These are phyloP conservation scores for Neofusicoccum ribis DNA, from an alignment of 2,329 filamentous ascomycete genomes.

Conservation along the genomic window DNA sequence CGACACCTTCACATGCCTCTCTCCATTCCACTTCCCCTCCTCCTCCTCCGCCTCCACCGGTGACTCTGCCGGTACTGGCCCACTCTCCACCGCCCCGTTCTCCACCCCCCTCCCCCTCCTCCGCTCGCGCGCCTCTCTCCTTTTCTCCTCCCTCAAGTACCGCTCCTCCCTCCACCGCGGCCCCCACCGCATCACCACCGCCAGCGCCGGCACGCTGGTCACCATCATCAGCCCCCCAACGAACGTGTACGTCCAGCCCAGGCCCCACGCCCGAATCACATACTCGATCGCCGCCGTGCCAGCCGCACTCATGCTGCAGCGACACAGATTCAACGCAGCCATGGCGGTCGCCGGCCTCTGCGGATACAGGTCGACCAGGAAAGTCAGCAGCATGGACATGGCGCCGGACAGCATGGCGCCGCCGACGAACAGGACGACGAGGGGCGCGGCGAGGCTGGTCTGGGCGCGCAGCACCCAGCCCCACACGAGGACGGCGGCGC, in stretches of 20 bases:
- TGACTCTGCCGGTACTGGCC: too few species aligned
- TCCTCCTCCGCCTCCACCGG: too few species aligned
- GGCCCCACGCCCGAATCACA: constrained; percentile 33
- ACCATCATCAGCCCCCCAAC: constrained; percentile 40
- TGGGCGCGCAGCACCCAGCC: constrained; percentile 44
- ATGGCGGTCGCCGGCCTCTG: constrained; percentile 42
- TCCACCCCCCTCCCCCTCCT: too few species aligned
- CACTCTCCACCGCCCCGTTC: neutral
- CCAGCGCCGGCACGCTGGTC: constrained; percentile 38
- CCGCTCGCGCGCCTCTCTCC: constrained; percentile 25
- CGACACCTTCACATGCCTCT: neutral
- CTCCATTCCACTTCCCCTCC: neutral
- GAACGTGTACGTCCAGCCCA: constrained; percentile 42
- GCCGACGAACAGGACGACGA: constrained; percentile 55
- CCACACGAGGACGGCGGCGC: constrained; percentile 37
- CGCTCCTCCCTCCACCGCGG: constrained; percentile 38
- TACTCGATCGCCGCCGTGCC: constrained; percentile 31
- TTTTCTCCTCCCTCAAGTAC: constrained; percentile 35
- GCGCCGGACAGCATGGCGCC: constrained; percentile 57
- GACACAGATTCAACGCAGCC: constrained; percentile 38
- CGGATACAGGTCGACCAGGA: constrained; percentile 47
- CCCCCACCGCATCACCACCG: constrained; percentile 38
- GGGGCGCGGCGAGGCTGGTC: constrained; percentile 41
- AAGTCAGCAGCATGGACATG: constrained; percentile 45
- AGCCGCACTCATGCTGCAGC: constrained; percentile 31